Conservation (phyloP, 768 basidiomycete species). For the Boletus rubropictus region DNA sequence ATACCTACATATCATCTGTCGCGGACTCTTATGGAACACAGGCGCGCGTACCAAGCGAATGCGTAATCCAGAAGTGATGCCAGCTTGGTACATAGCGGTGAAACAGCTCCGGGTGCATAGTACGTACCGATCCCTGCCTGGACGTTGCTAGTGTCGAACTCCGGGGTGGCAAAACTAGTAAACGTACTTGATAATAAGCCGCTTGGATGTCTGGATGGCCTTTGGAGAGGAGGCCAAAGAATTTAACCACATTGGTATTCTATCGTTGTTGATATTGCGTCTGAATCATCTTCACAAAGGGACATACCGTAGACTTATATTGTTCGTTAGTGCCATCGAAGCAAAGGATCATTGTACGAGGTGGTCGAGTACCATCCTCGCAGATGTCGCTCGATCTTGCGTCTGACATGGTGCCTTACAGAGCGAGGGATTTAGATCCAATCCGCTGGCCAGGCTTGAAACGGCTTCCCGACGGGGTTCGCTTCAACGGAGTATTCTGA, state of each 20-base stretch:
- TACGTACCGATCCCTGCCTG: conserved; percentile 46
- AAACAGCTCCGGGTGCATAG: conserved; percentile 60
- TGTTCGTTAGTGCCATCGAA: conserved; percentile 64
- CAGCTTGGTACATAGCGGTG: conserved; percentile 50
- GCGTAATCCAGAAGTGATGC: conserved; percentile 64
- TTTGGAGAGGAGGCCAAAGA: conserved; percentile 64
- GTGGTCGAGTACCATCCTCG: conserved; percentile 2
- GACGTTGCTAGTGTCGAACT: background rate
- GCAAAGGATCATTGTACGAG: conserved; percentile 54
- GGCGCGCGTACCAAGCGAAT: conserved; percentile 55
- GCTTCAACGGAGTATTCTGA: background rate
- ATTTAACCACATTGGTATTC: conserved; percentile 67
- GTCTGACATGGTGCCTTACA: conserved; percentile 15
- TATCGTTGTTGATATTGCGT: conserved; percentile 12
- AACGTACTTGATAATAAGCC: conserved; percentile 63
- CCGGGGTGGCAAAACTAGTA: background rate
- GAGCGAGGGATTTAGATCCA: background rate
- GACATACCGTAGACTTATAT: conserved; percentile 43
- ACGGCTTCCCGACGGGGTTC: background rate
- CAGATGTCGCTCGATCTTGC: background rate
- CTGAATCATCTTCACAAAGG: background rate
- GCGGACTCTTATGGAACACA: background rate
- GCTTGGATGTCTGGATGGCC: conserved; percentile 48
- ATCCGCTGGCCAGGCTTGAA: background rate
- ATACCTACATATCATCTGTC: conserved; percentile 42